Conservation (phyloP, 345 rosid species). For the Linum usitatissimum region DNA sequence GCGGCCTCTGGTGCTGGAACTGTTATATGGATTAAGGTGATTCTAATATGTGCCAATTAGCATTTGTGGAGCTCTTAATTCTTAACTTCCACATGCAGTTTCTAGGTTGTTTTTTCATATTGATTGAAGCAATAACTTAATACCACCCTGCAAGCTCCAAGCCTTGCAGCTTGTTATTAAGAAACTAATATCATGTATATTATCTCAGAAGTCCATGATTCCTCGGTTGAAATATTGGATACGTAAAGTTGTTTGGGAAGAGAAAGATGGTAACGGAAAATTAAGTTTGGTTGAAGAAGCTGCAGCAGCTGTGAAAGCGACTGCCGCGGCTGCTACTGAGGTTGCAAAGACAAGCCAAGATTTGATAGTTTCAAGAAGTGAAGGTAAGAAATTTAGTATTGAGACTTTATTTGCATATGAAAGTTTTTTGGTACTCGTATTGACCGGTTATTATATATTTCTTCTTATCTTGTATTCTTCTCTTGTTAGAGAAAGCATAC, state of each 20-base stretch:
- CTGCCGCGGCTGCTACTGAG: constrained; percentile 83
- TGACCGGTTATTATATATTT: constrained; percentile 4
- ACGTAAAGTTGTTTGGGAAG: constrained; percentile 62
- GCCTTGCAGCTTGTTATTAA: neutral
- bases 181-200: constrained; percentile 12
- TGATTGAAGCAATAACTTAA: neutral
- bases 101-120: neutral
- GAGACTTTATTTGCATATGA: neutral
- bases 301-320: constrained; percentile 86
- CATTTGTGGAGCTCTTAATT: constrained; percentile 1
- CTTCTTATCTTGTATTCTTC: constrained; percentile 13
- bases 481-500: constrained; percentile 50
- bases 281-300: constrained; percentile 86
- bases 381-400: constrained; percentile 32
- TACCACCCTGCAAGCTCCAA: neutral
- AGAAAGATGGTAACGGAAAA: constrained; percentile 47
- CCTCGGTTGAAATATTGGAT: constrained; percentile 89
- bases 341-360: constrained; percentile 87
- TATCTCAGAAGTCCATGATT: constrained; percentile 56
- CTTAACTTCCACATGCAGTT: constrained; percentile 1
- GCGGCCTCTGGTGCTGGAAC: constrained; percentile 90
- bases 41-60: neutral
- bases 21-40: constrained; percentile 68
- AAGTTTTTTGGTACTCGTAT: neutral
- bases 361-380: constrained; percentile 50